phyloP scores from a whole-genome alignment of 1,139 yeast species.

The Pichia sp. region DNA sequence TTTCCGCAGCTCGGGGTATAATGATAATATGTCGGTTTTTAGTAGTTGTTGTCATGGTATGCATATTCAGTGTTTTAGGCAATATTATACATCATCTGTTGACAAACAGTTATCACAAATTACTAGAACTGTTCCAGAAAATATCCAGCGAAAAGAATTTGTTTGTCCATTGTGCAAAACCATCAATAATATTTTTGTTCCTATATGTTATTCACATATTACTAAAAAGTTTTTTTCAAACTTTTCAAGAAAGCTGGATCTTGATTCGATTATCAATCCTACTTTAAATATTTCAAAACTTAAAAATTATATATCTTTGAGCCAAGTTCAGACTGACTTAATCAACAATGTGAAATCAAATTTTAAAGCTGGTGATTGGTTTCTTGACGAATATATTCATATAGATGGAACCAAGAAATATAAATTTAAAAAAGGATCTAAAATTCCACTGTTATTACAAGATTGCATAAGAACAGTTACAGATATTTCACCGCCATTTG shows the following conservation, averaged over 20 bases:
- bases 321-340: slow-evolving; percentile 19
- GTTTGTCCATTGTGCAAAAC: slow-evolving; percentile 90
- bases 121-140: slow-evolving; percentile 77
- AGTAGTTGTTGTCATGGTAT: slow-evolving; percentile 93
- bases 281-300: slow-evolving; percentile 13
- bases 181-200: slow-evolving; percentile 75
- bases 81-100: slow-evolving; percentile 50
- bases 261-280: slow-evolving; percentile 13
- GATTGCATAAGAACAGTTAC: slow-evolving; percentile 22
- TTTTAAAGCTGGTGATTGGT: slow-evolving; percentile 26
- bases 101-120: slow-evolving; percentile 57
- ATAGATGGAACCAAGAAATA: slow-evolving; percentile 10
- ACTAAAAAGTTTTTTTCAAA: slow-evolving; percentile 18
- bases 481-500: slow-evolving; percentile 27
- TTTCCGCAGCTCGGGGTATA: slow-evolving; percentile 29
- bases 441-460: slow-evolving; percentile 23
- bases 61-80: slow-evolving; percentile 73
- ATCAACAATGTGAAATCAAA: slow-evolving; percentile 19
- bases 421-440: slow-evolving; percentile 16
- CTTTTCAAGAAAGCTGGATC: slow-evolving; percentile 8
- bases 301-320: slow-evolving; percentile 12
- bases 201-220: slow-evolving; percentile 51
- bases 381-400: slow-evolving; percentile 17
- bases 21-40: slow-evolving; percentile 49
- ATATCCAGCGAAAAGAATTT: slow-evolving; percentile 63